Percentiles rank a stretch among this genome's conserved stretches.
Evolutionary conservation across 2,329 filamentous ascomycete species (phyloP).

Genomic region (Pseudogymnoascus sp.): DNA sequence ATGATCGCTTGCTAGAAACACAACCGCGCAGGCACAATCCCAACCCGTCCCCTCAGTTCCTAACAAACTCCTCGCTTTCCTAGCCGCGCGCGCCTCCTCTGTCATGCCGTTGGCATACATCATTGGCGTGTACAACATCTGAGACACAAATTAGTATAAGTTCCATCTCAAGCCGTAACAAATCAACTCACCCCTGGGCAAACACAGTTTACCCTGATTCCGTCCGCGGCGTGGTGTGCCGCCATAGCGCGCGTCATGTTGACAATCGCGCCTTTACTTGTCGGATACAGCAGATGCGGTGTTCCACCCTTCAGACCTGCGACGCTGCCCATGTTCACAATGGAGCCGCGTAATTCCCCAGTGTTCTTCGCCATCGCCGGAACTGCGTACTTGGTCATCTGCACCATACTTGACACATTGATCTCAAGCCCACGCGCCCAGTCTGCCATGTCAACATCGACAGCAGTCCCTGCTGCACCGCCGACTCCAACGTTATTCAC

Average conservation of each 20-base stretch:
- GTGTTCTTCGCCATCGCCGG: slow-evolving; percentile 49
- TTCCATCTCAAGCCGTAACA: background rate
- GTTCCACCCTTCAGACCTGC: slow-evolving; percentile 42
- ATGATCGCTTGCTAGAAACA: slow-evolving; percentile 43
- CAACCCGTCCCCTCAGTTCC: slow-evolving; percentile 44
- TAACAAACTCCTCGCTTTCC: slow-evolving; percentile 40
- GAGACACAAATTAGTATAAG: background rate
- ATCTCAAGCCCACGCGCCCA: slow-evolving; percentile 50
- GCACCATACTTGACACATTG: slow-evolving; percentile 56
- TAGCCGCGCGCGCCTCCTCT: slow-evolving; percentile 29
- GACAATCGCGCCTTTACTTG: slow-evolving; percentile 40
- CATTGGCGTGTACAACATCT: slow-evolving; percentile 42
- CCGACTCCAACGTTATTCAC: slow-evolving; percentile 56
- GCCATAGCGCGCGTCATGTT: slow-evolving; percentile 49
- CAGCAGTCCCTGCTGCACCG: slow-evolving; percentile 49
- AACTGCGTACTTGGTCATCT: slow-evolving; percentile 53
- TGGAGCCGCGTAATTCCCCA: slow-evolving; percentile 36
- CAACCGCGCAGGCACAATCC: slow-evolving; percentile 42
- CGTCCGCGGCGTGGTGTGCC: slow-evolving; percentile 39
- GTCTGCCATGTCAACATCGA: slow-evolving; percentile 48
- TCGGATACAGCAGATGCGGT: slow-evolving; percentile 37
- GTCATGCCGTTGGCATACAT: slow-evolving; percentile 32
- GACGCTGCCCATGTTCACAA: slow-evolving; percentile 56
- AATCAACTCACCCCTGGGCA: slow-evolving; percentile 40
- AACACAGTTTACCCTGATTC: slow-evolving; percentile 46